Evolutionary conservation across 164 flowering plant species (phyloP), one percentile per base, ranked within the genome.

Genomic region (Dillenia suffruticosa): DNA sequence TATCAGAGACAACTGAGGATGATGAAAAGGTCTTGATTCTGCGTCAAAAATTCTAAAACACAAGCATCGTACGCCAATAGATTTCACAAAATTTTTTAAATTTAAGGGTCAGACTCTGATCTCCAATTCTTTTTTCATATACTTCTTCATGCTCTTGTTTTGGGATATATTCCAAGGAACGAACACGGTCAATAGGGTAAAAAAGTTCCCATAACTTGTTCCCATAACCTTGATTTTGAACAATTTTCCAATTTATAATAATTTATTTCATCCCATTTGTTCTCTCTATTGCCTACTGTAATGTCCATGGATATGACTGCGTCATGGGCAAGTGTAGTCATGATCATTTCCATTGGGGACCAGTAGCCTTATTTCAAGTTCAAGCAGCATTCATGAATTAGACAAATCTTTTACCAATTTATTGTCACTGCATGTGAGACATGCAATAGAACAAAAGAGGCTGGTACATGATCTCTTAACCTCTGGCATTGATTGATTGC

Each of bases 1-100:
- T 70, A 56, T 49, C 79, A 22, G 87, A 80, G 44, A 59, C 86
- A 22, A 59, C 66, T 8, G 82, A 75, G 14, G n/a, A 26, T 9
- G 79, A 78, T 64, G 83, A 61, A n/a, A 85, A 83, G 73, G 84
- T 76, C 22, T 81, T 78, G 69, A 68, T 9, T 49, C 49, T 22
- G 12, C 13, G 9, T 24, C 32, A 56, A 19, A 60, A 19, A 60
- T 46, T 54, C 13, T 44, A 44, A 50, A 19, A 57, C 9, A 12
- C 8, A 46, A 32, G 22, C 15, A 32, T 17, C 50, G 5, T 32
- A 9, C 14, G 46, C 53, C 58, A 54, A 66, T 53, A 16, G 51
- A 51, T 63, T 55, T 49, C 49, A 32, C 22, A 53, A 49, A 26
- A 54, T 60, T 68, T 45, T 57, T 72, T 51, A 66, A 61, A 59